Evolutionary conservation across 768 basidiomycete species (phyloP).

Genomic region (Pisolithus marmoratus): DNA sequence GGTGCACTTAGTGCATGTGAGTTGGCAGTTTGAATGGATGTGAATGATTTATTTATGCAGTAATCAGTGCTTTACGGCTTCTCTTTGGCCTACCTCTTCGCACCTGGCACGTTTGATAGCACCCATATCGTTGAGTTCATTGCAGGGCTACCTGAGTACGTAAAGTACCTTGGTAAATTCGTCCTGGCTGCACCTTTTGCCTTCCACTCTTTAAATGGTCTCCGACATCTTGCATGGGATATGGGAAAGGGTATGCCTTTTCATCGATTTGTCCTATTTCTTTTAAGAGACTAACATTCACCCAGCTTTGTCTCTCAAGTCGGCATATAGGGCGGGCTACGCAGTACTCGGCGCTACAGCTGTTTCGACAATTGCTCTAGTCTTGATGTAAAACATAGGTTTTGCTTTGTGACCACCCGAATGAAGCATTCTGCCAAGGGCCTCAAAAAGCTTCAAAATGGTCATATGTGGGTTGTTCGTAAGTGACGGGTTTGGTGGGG

Average conservation of each 20-base stretch:
- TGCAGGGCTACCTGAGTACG: slow-evolving; percentile 62
- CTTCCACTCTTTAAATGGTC: slow-evolving; percentile 86
- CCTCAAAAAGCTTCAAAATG: too few relatives aligned
- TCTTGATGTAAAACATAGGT: slow-evolving; percentile 35
- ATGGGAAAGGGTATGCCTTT: slow-evolving; percentile 70
- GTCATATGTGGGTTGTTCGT: too few relatives aligned
- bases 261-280: slow-evolving; percentile 1
- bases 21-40: slow-evolving; percentile 26
- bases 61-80: slow-evolving; percentile 78
- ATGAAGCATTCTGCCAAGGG: too few relatives aligned
- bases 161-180: slow-evolving; percentile 73
- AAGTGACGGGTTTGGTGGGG: too few relatives aligned
- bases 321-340: slow-evolving; percentile 78
- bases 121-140: slow-evolving; percentile 70
- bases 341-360: slow-evolving; percentile 76
- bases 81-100: slow-evolving; percentile 79
- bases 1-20: slow-evolving; percentile 69
- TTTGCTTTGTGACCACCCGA: too few relatives aligned
- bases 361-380: slow-evolving; percentile 65
- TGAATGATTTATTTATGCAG: slow-evolving; percentile 1
- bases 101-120: slow-evolving; percentile 77
- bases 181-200: slow-evolving; percentile 83
- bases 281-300: neutral
- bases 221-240: slow-evolving; percentile 92
- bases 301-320: slow-evolving; percentile 75